phyloP scores from a whole-genome alignment of 2,329 filamentous ascomycete genomes.

The Metarhizium humberi region DNA sequence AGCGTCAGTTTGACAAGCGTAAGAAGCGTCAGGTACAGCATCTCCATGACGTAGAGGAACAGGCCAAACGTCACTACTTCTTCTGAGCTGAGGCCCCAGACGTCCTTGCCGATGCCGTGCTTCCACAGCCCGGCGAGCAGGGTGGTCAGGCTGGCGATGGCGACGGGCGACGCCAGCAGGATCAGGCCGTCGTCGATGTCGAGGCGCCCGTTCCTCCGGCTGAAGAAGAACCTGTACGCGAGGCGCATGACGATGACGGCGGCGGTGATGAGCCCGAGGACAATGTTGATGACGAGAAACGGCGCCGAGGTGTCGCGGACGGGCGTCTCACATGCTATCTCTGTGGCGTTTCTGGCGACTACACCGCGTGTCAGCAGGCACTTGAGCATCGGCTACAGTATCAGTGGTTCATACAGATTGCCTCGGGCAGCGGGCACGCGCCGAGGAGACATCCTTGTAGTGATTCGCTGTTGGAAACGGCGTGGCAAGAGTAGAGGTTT shows the following conservation, averaged over 20 bases:
- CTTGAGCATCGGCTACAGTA: neutral
- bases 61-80: constrained; percentile 19
- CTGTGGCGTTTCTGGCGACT: constrained; percentile 1
- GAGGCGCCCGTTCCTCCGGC: neutral
- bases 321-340: neutral
- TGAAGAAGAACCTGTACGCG: neutral
- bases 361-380: neutral
- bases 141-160: neutral
- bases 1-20: constrained; percentile 35
- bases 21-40: constrained; percentile 30
- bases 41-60: constrained; percentile 26
- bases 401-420: neutral
- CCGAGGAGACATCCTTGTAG: neutral
- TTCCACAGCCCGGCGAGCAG: neutral
- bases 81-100: neutral
- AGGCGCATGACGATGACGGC: neutral
- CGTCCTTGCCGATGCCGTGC: neutral
- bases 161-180: neutral
- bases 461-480: neutral
- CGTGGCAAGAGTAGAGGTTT: neutral
- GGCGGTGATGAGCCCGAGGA: neutral
- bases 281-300: constrained; percentile 2
- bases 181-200: constrained; percentile 1
- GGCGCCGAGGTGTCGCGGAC: neutral
- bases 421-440: neutral